Conservation (phyloP, 106 monocot genomes). For the Narthecium ossifragum region DNA sequence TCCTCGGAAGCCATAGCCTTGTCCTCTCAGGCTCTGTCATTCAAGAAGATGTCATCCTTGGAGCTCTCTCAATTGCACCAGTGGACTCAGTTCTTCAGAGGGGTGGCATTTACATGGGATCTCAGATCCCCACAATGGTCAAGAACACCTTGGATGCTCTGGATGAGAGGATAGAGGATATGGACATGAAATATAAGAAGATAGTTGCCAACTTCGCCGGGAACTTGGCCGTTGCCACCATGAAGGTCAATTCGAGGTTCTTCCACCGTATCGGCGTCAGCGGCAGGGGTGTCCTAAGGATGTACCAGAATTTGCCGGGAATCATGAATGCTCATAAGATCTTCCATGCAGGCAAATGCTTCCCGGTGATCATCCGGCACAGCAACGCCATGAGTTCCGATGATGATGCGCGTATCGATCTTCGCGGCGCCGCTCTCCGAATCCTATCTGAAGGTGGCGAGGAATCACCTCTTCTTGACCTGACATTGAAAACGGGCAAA, state of each 20-base stretch:
- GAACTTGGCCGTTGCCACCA: conserved; percentile 42
- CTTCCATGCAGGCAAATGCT: conserved; percentile 26
- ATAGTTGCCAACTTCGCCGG: conserved; percentile 43
- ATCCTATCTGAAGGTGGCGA: conserved; percentile 19
- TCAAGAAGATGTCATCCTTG: conserved; percentile 44
- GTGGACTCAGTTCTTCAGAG: conserved; percentile 19
- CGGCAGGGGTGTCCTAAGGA: conserved; percentile 27
- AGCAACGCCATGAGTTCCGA: conserved; percentile 53
- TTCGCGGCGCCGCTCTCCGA: conserved; percentile 37
- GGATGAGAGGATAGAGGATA: conserved; percentile 49
- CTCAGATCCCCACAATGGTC: conserved; percentile 27
- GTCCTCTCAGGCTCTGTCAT: conserved; percentile 31
- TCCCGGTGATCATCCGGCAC: conserved; percentile 32
- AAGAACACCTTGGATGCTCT: conserved; percentile 29
- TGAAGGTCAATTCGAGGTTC: conserved; percentile 46
- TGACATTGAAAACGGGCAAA: conserved; percentile 43
- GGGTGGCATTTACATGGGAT: conserved; percentile 46
- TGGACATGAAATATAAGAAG: conserved; percentile 40
- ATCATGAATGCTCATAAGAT: conserved; percentile 36
- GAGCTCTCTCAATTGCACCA: conserved; percentile 46
- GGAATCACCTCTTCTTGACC: conserved; percentile 26
- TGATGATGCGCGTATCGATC: conserved; percentile 52
- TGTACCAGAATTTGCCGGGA: conserved; percentile 18
- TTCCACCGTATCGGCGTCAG: conserved; percentile 44
- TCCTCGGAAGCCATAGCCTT: conserved; percentile 39